Evolutionary conservation across 78 protist species (phyloP).

Genomic region (Tieghemostelium lacteum): DNA sequence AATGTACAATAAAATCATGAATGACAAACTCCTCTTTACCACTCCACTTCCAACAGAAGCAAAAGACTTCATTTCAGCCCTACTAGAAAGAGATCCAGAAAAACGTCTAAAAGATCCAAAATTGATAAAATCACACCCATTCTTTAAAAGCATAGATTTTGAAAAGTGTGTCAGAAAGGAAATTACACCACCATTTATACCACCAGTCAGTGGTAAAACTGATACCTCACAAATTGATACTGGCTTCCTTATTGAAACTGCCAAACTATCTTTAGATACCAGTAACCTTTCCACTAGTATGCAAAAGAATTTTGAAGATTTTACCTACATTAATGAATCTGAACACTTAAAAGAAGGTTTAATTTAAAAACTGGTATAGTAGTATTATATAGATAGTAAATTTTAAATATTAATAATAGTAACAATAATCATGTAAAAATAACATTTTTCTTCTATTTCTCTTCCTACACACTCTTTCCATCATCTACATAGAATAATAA

Average conservation of each 20-base stretch:
- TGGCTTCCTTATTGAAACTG: constrained; percentile 67
- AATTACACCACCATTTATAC: constrained; percentile 84
- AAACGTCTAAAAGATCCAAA: constrained; percentile 62
- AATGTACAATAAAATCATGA: constrained; percentile 79
- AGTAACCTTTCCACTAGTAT: constrained; percentile 19
- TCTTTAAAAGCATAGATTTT: constrained; percentile 90
- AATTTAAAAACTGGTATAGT: too few relatives aligned
- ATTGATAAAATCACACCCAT: constrained; percentile 86
- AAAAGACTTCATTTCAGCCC: constrained; percentile 30
- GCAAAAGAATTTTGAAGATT: constrained; percentile 69
- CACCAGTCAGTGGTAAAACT: constrained; percentile 48
- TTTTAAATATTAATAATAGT: too few relatives aligned
- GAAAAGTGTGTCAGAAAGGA: constrained; percentile 67
- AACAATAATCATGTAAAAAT: too few relatives aligned
- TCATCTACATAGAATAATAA: too few relatives aligned
- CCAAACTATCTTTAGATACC: constrained; percentile 38
- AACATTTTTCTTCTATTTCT: too few relatives aligned
- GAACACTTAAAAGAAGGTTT: too few relatives aligned
- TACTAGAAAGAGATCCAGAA: constrained; percentile 79
- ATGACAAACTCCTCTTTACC: constrained; percentile 44
- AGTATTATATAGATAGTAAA: too few relatives aligned
- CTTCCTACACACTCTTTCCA: too few relatives aligned
- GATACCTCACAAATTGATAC: constrained; percentile 78
- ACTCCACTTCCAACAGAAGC: constrained; percentile 60
- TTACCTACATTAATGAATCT: constrained; percentile 43